Evolutionary conservation across 768 basidiomycete genomes (phyloP).

Genomic region (Lentinula lateritia): DNA sequence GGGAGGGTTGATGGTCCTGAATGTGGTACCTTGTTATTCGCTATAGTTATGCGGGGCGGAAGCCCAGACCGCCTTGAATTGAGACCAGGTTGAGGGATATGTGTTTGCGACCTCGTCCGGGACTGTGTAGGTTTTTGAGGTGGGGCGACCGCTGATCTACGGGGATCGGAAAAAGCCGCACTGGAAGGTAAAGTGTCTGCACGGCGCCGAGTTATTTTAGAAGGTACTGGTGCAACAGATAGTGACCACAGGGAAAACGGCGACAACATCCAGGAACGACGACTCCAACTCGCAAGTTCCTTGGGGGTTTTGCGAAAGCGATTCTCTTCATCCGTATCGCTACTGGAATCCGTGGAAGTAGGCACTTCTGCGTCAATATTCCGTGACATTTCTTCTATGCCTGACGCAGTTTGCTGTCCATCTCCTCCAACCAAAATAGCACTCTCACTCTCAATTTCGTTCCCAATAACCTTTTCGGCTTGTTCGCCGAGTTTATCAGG

Average conservation of each 20-base stretch:
- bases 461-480: constrained; percentile 56
- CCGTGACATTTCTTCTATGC: constrained; percentile 35
- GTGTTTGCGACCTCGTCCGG: background rate
- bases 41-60: background rate
- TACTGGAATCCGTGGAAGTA: constrained; percentile 16
- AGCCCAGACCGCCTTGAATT: background rate
- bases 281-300: constrained; percentile 50
- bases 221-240: background rate
- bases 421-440: constrained; percentile 70
- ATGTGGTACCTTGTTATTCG: background rate
- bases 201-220: background rate
- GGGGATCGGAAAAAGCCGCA: background rate
- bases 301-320: constrained; percentile 8
- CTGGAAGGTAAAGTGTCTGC: constrained; percentile 4
- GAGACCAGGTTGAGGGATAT: background rate
- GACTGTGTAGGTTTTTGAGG: background rate
- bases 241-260: constrained; percentile 17
- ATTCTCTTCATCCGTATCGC: constrained; percentile 26
- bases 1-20: background rate
- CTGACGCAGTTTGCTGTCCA: constrained; percentile 48
- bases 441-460: constrained; percentile 65
- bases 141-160: background rate
- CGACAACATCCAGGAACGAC: constrained; percentile 22
- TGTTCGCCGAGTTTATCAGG: constrained; percentile 47
- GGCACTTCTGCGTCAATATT: constrained; percentile 18